Percentiles rank a stretch among this genome's conserved stretches.
Evolutionary conservation across 257 asterid species (phyloP).

Genomic region (Nicotiana tabacum): DNA sequence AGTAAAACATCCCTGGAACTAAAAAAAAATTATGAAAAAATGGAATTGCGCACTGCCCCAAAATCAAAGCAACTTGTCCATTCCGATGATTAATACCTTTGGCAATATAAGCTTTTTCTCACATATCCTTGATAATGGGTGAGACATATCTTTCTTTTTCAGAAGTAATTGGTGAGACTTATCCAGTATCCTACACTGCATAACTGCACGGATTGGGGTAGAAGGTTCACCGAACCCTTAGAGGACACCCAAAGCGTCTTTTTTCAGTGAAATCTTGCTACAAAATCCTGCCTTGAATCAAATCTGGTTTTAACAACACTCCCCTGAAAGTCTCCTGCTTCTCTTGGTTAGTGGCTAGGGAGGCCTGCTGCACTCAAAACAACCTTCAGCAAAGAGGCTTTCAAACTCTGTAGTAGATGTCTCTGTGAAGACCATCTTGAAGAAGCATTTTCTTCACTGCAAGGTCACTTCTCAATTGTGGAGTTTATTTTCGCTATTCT

Average conservation of each 20-base stretch:
- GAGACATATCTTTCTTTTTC: background rate
- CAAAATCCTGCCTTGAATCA: background rate
- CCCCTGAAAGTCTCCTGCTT: background rate
- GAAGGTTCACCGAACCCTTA: background rate
- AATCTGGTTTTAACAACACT: background rate
- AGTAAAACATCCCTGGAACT: background rate
- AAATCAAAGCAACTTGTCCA: background rate
- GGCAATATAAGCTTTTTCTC: background rate
- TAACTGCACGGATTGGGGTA: background rate
- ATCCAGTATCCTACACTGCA: background rate
- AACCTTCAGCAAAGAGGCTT: background rate
- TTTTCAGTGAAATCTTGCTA: background rate
- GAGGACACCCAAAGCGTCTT: background rate
- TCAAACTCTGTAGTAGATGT: background rate
- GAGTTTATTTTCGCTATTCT: background rate
- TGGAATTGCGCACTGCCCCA: background rate
- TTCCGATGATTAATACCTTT: background rate
- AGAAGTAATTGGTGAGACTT: background rate
- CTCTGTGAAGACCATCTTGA: background rate
- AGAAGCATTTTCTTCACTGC: background rate
- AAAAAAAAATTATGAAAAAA: background rate
- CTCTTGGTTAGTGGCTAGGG: background rate
- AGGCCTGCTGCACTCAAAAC: background rate
- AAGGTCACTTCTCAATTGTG: background rate
- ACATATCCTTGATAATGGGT: background rate